These are phyloP conservation scores for Cenchrus purpureus DNA, from an alignment of 176 grass and related monocot species.

Conservation along the genomic window DNA sequence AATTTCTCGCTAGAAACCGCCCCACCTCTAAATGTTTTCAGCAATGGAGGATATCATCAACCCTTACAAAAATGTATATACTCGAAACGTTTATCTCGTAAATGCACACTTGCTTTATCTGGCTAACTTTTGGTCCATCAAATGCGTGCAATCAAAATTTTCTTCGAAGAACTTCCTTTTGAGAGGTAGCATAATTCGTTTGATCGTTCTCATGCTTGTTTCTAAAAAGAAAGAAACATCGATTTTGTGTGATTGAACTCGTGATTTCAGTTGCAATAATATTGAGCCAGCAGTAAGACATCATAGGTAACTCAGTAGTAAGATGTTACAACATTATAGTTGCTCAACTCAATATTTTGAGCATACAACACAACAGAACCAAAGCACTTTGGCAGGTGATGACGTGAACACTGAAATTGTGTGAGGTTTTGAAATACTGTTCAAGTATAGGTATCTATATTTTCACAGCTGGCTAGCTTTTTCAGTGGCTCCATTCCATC, in stretches of 20 bases:
- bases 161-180: no score
- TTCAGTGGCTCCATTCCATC: not conserved
- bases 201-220: not conserved
- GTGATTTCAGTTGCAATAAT: not conserved
- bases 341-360: not conserved
- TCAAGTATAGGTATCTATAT: constrained; percentile 16
- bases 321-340: constrained; percentile 1
- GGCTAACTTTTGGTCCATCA: no score
- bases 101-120: no score
- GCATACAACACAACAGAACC: constrained; percentile 37
- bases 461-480: constrained; percentile 22
- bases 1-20: no score
- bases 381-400: not conserved
- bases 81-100: no score
- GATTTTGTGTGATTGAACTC: not conserved
- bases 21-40: no score
- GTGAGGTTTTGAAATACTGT: constrained; percentile 6
- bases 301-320: not conserved
- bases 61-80: no score
- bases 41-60: no score
- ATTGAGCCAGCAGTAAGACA: not conserved
- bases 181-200: no score
- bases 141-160: no score
- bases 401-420: not conserved
- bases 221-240: not conserved